Evolutionary conservation across 768 basidiomycete species (phyloP).

Genomic region (Lactarius quietus): DNA sequence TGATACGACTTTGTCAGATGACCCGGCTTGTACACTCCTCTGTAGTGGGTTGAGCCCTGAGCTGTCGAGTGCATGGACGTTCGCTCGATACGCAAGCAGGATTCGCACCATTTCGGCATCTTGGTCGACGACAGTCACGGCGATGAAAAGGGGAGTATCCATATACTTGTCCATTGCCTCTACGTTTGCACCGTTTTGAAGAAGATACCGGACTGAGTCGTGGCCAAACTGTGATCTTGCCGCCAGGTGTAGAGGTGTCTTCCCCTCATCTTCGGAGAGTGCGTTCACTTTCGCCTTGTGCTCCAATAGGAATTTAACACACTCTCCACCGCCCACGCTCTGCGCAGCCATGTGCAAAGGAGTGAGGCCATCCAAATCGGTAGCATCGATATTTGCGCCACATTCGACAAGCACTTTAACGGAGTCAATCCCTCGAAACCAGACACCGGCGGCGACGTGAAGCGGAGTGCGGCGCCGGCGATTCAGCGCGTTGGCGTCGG

Average conservation of each 20-base stretch:
- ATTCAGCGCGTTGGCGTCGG: conserved; percentile 2
- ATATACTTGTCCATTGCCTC: background rate
- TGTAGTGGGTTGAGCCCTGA: background rate
- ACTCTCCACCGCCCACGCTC: background rate
- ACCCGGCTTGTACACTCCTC: background rate
- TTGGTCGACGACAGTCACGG: background rate
- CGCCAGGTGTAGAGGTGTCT: conserved; percentile 9
- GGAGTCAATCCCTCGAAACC: conserved; percentile 1
- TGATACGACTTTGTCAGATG: background rate
- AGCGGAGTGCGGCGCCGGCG: background rate
- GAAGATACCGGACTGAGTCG: background rate
- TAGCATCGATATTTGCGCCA: conserved; percentile 4
- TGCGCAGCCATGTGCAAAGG: conserved; percentile 10
- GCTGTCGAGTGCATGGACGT: conserved; percentile 1
- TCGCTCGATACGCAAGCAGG: conserved; percentile 2
- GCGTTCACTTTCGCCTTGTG: background rate
- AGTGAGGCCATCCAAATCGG: background rate
- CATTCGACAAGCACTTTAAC: conserved; percentile 1
- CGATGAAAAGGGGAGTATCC: conserved; percentile 4
- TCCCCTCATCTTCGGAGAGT: background rate
- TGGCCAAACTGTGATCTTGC: background rate
- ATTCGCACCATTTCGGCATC: background rate
- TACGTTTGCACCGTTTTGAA: conserved; percentile 5
- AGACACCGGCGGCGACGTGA: conserved; percentile 4
- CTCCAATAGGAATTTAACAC: background rate